These are phyloP conservation scores for Salix viminalis DNA, from an alignment of 345 rosid genomes.

Conservation along the genomic window DNA sequence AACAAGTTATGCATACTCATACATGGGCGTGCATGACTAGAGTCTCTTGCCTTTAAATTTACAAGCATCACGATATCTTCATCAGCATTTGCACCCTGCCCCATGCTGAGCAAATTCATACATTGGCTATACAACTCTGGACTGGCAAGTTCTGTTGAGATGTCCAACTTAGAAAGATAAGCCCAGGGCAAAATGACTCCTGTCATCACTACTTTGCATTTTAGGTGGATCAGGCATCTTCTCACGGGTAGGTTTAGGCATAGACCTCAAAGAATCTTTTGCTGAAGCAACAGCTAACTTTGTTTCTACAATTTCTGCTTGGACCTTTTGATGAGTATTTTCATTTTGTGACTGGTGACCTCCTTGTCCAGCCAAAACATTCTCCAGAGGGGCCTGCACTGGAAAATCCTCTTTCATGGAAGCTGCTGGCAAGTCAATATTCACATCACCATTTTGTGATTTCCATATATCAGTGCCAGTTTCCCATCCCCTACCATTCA, in stretches of 20 bases:
- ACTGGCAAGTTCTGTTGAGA: constrained; percentile 69
- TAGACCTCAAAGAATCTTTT: constrained; percentile 35
- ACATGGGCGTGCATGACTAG: neutral
- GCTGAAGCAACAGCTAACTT: constrained; percentile 38
- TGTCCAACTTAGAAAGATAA: constrained; percentile 84
- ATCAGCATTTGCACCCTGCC: constrained; percentile 35
- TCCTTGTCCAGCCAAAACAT: constrained; percentile 40
- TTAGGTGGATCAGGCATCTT: constrained; percentile 37
- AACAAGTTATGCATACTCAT: neutral
- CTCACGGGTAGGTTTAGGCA: constrained; percentile 32
- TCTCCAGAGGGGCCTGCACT: constrained; percentile 47
- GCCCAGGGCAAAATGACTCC: constrained; percentile 26
- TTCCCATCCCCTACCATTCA: constrained; percentile 79
- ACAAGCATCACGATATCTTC: constrained; percentile 43
- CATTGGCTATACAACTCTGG: constrained; percentile 53
- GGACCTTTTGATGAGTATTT: constrained; percentile 28
- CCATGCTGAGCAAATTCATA: constrained; percentile 38
- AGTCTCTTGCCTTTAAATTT: constrained; percentile 54
- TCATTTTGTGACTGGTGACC: constrained; percentile 39
- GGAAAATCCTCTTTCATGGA: constrained; percentile 59
- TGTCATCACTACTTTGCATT: constrained; percentile 23
- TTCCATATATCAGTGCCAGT: constrained; percentile 70
- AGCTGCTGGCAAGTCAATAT: constrained; percentile 46
- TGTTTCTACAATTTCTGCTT: constrained; percentile 45
- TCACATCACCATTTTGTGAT: constrained; percentile 62